These are phyloP conservation scores for Cadophora luteo-olivacea DNA, from an alignment of 2,329 filamentous ascomycete genomes.

Conservation along the genomic window DNA sequence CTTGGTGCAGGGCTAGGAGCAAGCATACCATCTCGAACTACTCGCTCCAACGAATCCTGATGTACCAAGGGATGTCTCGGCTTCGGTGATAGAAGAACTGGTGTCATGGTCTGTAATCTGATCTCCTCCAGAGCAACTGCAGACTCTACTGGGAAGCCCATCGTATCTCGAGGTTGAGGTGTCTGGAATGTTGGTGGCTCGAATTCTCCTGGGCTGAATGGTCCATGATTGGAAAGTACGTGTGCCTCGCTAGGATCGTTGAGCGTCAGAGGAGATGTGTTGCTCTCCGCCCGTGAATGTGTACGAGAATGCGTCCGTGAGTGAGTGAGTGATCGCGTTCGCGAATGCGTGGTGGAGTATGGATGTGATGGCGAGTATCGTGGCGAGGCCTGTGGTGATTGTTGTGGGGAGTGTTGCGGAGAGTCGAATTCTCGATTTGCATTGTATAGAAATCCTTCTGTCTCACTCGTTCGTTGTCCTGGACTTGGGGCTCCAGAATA, in stretches of 20 bases:
- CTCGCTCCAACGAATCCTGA: constrained; percentile 30
- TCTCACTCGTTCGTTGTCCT: constrained; percentile 21
- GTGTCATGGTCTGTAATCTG: constrained; percentile 19
- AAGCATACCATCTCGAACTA: constrained; percentile 22
- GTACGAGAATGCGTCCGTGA: constrained; percentile 1
- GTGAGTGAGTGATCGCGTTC: constrained; percentile 11
- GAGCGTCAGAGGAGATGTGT: constrained; percentile 15
- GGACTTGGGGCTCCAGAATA: constrained; percentile 28
- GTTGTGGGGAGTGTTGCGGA: constrained; percentile 9
- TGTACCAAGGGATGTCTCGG: constrained; percentile 28
- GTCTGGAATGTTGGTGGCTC: neutral
- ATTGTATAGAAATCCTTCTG: constrained; percentile 22
- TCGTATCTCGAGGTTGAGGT: constrained; percentile 32
- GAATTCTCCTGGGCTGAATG: constrained; percentile 4
- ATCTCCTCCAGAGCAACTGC: constrained; percentile 14
- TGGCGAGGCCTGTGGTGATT: neutral
- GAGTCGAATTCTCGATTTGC: constrained; percentile 10
- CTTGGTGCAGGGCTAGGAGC: constrained; percentile 23
- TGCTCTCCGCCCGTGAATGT: neutral
- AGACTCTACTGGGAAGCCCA: constrained; percentile 35
- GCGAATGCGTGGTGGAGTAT: neutral
- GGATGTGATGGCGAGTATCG: constrained; percentile 8
- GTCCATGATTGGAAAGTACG: constrained; percentile 10
- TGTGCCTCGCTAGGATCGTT: constrained; percentile 20
- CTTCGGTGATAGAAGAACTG: constrained; percentile 25